A percentile compares a stretch with the other conserved stretches of the same genome.
Conservation (phyloP, 306 rosid genomes). For the Vachellia collinsii region DNA sequence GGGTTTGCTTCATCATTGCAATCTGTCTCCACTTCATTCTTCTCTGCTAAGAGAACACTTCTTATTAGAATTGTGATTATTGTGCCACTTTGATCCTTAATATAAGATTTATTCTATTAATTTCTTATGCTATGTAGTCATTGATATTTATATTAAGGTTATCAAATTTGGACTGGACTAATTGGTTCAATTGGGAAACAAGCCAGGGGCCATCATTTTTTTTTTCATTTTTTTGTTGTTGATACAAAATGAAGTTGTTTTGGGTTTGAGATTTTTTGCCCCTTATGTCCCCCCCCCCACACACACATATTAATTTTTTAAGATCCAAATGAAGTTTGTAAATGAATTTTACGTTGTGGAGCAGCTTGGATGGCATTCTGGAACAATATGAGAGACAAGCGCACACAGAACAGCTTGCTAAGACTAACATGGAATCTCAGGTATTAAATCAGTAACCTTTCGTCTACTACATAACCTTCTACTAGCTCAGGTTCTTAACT, state of each 20-base stretch:
- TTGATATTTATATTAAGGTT: too few relatives aligned
- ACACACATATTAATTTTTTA: neutral
- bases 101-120: neutral
- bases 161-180: too few relatives aligned
- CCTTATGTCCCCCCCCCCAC: neutral
- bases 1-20: neutral
- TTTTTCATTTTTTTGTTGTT: too few relatives aligned
- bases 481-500: neutral
- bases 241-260: too few relatives aligned
- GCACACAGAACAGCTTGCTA: slow-evolving; percentile 37
- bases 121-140: neutral
- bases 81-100: neutral
- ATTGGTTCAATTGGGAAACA: too few relatives aligned
- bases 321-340: neutral
- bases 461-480: neutral
- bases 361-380: slow-evolving; percentile 64
- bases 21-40: neutral
- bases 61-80: neutral
- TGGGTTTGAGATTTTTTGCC: too few relatives aligned
- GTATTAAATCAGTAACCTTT: slow-evolving; percentile 35
- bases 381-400: slow-evolving; percentile 67
- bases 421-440: slow-evolving; percentile 48
- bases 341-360: neutral
- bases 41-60: neutral
- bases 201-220: too few relatives aligned